Evolutionary conservation across 2,329 filamentous ascomycete genomes (phyloP).

Genomic region (Didymella lethalis): DNA sequence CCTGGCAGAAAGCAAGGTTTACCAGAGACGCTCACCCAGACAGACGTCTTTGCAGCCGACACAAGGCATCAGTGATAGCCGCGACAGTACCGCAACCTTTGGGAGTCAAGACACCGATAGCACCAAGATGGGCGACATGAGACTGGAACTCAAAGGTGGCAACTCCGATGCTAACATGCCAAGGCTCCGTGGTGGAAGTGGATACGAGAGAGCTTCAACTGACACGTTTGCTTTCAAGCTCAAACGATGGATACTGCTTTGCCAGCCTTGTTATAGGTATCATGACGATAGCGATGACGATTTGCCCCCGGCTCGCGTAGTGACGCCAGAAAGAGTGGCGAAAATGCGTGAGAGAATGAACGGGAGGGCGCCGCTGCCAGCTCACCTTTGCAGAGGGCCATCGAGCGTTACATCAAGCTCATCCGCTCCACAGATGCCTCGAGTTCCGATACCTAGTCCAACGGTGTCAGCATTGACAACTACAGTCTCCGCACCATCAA

Average conservation of each 20-base stretch:
- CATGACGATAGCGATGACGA: conserved; percentile 11
- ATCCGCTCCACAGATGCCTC: no score
- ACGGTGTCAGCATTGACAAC: neutral
- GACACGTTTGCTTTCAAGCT: conserved; percentile 8
- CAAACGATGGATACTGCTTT: conserved; percentile 13
- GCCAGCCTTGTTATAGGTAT: conserved; percentile 5
- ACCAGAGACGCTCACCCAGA: conserved; percentile 4
- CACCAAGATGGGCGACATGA: conserved; percentile 1
- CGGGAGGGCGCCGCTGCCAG: neutral
- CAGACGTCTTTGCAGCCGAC: neutral
- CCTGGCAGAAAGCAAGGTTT: conserved; percentile 1
- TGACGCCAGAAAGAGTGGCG: conserved; percentile 2
- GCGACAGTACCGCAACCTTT: neutral
- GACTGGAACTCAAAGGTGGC: conserved; percentile 12
- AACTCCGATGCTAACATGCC: neutral
- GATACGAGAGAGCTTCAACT: neutral
- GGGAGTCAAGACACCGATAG: conserved; percentile 5
- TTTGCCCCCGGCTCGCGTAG: conserved; percentile 4
- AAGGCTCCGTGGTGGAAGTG: conserved; percentile 9
- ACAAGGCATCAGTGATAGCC: neutral
- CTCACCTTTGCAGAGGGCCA: neutral
- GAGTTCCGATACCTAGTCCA: neutral
- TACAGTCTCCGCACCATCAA: neutral
- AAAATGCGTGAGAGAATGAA: conserved; percentile 6
- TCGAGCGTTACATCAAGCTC: neutral